Conservation (phyloP, 116 monocot species). For the Trichopus zeylanicus region DNA sequence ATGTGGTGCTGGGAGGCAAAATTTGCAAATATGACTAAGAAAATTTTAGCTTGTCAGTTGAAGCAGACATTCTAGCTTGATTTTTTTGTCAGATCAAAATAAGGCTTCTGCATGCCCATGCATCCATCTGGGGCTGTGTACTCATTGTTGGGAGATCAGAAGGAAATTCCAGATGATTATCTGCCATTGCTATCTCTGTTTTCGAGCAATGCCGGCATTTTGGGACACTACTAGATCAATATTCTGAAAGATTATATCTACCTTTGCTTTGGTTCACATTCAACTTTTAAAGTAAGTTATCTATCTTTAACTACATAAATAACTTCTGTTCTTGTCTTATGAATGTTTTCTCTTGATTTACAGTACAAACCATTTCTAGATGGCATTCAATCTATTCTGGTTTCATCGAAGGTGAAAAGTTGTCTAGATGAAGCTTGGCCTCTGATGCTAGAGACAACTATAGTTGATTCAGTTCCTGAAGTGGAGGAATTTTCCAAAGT, state of each 20-base stretch:
- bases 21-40: no score
- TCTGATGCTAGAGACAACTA: constrained; percentile 66
- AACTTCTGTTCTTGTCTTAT: neutral
- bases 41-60: no score
- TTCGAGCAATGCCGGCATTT: constrained; percentile 51
- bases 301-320: neutral
- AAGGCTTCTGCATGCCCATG: constrained; percentile 86
- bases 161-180: constrained; percentile 60
- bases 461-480: constrained; percentile 71
- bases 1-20: no score
- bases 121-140: constrained; percentile 84
- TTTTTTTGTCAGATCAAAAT: constrained; percentile 66
- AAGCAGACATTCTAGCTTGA: no score
- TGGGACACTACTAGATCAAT: constrained; percentile 78
- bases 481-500: constrained; percentile 12
- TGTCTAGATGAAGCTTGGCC: constrained; percentile 73
- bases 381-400: constrained; percentile 74
- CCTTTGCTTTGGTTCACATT: constrained; percentile 54
- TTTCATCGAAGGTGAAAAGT: constrained; percentile 61
- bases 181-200: constrained; percentile 65
- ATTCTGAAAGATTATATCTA: constrained; percentile 73
- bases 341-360: constrained; percentile 5
- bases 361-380: constrained; percentile 94
- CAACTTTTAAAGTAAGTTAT: constrained; percentile 55
- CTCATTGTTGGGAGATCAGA: constrained; percentile 34